Evolutionary conservation across 192 early-diverging fungal species (phyloP), one percentile per base, ranked within the genome.

Genomic region (Piromyces sp.): DNA sequence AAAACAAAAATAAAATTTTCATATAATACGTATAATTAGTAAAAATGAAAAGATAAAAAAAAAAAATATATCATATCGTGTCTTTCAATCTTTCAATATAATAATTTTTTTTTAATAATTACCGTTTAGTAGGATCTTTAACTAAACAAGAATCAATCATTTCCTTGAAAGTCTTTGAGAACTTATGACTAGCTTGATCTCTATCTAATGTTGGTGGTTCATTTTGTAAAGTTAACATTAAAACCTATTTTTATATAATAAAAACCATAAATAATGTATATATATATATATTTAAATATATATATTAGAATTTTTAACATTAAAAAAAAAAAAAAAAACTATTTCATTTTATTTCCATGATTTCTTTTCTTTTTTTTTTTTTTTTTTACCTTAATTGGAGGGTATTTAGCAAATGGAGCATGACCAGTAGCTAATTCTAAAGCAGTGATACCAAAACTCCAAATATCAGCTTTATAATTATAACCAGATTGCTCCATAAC

Each of bases 401-500:
- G 94, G 82, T 90, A 94, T 83, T 95, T 95, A 19, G 95, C 94
- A 84, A 94, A 95, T 13, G 95, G 95, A 13, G 95, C 95, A 84
- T 94, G 93, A 13, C 95, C 95, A 29, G 93, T 94, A 7, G 95
- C 94, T 17, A 96, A 84, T 83, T 96, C 95, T 68, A 96, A 84
- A 9, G 93, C 89, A 12, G 95, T 96, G 40, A 96, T 96, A 40
- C 95, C 95, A 87, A 96, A 95, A 82, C 91, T 93, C 95, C 95
- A 96, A 79, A 96, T 94, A 83, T 96, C 95, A 4, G 95, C 95
- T 84, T 95, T 95, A 83, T 92, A 95, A 83, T 95, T 93, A 86
- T 96, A 96, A 3, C 92, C 94, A 16, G 90, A 89, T 83, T 96
- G 95, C 81, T 96, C 93, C 95, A 96, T 96, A n/a, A 96, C 94